Percentiles rank a stretch among this genome's conserved stretches.
These are phyloP conservation scores for Mycena chlorophos DNA, from an alignment of 768 basidiomycete genomes.

Conservation along the genomic window DNA sequence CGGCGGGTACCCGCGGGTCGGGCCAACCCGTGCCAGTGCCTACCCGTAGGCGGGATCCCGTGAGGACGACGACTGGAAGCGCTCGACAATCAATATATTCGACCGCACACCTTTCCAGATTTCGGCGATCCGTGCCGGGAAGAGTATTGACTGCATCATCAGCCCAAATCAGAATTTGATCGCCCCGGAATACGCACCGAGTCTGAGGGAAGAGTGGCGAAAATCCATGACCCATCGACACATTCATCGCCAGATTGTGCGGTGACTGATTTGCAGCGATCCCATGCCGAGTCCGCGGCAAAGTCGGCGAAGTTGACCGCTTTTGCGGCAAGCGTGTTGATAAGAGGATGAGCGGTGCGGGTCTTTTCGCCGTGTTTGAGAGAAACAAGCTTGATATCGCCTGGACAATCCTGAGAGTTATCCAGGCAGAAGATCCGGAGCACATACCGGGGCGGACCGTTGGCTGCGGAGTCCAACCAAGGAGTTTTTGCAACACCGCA, in stretches of 20 bases:
- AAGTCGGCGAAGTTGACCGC: background rate
- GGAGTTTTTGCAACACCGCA: conserved; percentile 10
- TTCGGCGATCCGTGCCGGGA: background rate
- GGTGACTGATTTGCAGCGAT: background rate
- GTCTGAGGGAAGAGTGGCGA: background rate
- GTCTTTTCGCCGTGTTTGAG: no score
- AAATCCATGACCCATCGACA: background rate
- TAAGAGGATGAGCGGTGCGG: no score
- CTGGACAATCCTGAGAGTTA: no score
- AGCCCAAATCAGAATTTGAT: background rate
- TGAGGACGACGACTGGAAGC: background rate
- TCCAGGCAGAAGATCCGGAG: no score
- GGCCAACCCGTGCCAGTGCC: no score
- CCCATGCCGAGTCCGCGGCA: background rate
- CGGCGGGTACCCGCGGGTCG: no score
- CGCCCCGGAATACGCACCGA: background rate
- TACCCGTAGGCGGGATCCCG: background rate
- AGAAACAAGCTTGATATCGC: no score
- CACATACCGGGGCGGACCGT: no score
- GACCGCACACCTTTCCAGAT: background rate
- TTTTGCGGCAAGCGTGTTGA: no score
- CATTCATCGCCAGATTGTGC: background rate
- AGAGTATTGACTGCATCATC: background rate
- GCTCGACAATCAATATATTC: background rate
- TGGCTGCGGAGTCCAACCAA: conserved; percentile 8